Percentiles rank a stretch among this genome's conserved stretches.
Conservation (phyloP, 306 rosid genomes). For the Quercus wislizeni region DNA sequence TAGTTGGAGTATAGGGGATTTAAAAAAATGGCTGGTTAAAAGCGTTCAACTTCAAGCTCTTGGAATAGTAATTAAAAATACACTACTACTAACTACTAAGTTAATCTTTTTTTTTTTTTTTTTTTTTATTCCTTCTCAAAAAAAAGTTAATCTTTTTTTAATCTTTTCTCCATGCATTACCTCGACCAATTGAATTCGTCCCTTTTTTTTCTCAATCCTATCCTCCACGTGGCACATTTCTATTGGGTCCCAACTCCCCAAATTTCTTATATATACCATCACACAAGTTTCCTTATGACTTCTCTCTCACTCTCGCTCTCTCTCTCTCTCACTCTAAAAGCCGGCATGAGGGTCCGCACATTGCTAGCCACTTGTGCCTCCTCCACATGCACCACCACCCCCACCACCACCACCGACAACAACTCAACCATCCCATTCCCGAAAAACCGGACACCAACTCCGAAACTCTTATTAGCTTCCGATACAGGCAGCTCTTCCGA, state of each 20-base stretch:
- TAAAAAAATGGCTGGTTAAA: no score
- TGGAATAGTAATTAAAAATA: no score
- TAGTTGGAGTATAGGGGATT: no score
- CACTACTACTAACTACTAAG: no score
- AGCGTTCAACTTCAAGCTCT: no score
- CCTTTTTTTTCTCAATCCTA: background rate
- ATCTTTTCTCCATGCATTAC: background rate
- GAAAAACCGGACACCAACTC: background rate
- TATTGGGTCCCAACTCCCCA: background rate
- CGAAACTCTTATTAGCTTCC: constrained; percentile 12
- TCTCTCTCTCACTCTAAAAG: background rate
- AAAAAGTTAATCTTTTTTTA: no score
- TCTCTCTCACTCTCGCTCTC: background rate
- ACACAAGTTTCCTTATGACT: background rate
- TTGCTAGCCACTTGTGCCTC: constrained; percentile 42
- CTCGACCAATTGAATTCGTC: background rate
- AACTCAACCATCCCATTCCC: constrained; percentile 24
- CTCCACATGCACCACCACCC: constrained; percentile 3
- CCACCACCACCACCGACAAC: constrained; percentile 27
- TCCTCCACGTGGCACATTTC: background rate
- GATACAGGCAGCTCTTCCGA: constrained; percentile 36
- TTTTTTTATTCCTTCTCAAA: no score
- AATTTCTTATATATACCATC: background rate
- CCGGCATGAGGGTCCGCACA: constrained; percentile 36
- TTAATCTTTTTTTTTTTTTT: no score